phyloP scores from a whole-genome alignment of 495 filamentous ascomycete genomes.

The Neurospora pannonica region DNA sequence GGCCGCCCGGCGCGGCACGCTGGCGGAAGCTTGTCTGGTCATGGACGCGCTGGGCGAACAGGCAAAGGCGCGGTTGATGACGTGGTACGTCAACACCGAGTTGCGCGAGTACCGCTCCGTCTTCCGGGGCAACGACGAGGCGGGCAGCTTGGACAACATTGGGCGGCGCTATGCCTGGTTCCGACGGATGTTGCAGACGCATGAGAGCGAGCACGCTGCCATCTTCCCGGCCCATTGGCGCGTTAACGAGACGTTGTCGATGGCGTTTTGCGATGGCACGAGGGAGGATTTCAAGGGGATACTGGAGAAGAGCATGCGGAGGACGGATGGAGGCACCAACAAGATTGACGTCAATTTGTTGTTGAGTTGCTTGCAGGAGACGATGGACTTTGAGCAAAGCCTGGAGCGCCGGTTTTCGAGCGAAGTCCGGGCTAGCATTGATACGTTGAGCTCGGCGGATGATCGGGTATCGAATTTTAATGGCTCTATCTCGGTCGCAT shows the following conservation, averaged over 20 bases:
- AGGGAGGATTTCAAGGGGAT: constrained; percentile 93
- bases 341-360: constrained; percentile 86
- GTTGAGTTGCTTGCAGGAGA: constrained; percentile 89
- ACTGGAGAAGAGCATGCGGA: constrained; percentile 72
- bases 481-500: constrained; percentile 91
- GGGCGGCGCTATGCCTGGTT: constrained; percentile 94
- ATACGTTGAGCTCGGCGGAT: constrained; percentile 75
- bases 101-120: constrained; percentile 91
- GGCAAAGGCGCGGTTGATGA: constrained; percentile 71
- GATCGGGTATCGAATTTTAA: constrained; percentile 73
- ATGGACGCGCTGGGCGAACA: constrained; percentile 93
- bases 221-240: constrained; percentile 87
- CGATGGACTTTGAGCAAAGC: constrained; percentile 91
- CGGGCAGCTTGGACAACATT: constrained; percentile 94
- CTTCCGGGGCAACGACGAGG: constrained; percentile 93
- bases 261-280: constrained; percentile 89
- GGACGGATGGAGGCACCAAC: constrained; percentile 53
- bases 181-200: constrained; percentile 87
- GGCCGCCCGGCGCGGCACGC: constrained; percentile 52
- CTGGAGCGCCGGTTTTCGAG: constrained; percentile 75
- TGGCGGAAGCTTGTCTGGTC: constrained; percentile 82
- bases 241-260: constrained; percentile 83
- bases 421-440: constrained; percentile 75
- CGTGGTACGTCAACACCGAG: constrained; percentile 98
- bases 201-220: constrained; percentile 83